Evolutionary conservation across 2,329 filamentous ascomycete species (phyloP), one percentile per base, ranked within the genome.

Genomic region (Apiospora sp.): DNA sequence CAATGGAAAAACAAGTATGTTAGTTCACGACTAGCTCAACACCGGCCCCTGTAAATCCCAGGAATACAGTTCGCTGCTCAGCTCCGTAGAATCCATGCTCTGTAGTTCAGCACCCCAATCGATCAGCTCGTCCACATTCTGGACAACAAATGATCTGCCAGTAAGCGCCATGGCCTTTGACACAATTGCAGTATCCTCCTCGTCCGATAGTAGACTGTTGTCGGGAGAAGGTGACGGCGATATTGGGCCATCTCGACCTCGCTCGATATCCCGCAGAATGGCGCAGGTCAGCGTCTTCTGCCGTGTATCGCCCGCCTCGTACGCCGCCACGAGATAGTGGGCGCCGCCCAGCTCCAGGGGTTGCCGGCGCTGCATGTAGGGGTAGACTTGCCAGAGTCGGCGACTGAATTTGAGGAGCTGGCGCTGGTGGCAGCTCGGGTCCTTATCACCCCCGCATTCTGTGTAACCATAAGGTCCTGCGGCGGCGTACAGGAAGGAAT

Each of bases 401-500:
- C 30, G 27, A 30, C 54, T 61, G 54, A 22, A 61, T 6, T 61
- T 30, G 16, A 61, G 54, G 16, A 61, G 54, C 37, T n/a, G n/a
- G n/a, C n/a, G n/a, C n/a, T n/a, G n/a, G n/a, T n/a, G n/a, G n/a
- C n/a, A n/a, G n/a, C n/a, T n/a, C n/a, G 22, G 30, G 54, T 22
- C 27, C 34, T 41, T 41, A 41, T 51, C 49, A 14, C 27, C 54
- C 16, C 46, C 46, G 46, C 46, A 8, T n/a, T 49, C 46, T 54
- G 27, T 34, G 27, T 58, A 34, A 22, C 46, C 46, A 22, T n/a
- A 19, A 22, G 30, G 8, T 12, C 19, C 6, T 16, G 5, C 30
- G 6, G 5, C 30, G 6, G 30, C 73, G 7, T 41, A 41, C 37
- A 79, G 67, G 30, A 77, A 75, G 1, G 43, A 51, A 58, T 77